These are phyloP conservation scores for Suaeda aralocaspica DNA, from an alignment of 148 eudicot genomes.

Conservation along the genomic window DNA sequence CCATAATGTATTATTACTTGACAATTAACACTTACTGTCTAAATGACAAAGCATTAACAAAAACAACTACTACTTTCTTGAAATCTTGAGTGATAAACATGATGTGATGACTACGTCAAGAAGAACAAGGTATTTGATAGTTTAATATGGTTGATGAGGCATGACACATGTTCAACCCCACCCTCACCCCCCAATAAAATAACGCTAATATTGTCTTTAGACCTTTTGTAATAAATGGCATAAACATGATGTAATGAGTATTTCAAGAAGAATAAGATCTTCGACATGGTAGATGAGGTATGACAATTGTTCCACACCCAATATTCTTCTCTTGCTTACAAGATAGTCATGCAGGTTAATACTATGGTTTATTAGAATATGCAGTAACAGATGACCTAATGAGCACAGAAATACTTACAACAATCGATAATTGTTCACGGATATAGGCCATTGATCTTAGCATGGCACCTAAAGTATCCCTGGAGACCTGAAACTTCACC, in stretches of 20 bases:
- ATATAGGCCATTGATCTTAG: constrained; percentile 92
- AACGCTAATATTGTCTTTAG: no score
- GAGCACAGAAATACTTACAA: constrained; percentile 35
- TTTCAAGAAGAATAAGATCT: neutral
- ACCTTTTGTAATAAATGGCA: neutral
- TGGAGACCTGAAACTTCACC: constrained; percentile 87
- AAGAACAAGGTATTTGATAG: no score
- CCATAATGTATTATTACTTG: no score
- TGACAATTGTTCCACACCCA: neutral
- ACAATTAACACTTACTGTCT: no score
- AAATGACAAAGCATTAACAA: no score
- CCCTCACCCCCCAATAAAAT: no score
- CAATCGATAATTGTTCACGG: constrained; percentile 65
- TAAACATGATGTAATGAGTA: neutral
- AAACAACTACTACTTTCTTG: no score
- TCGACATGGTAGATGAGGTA: neutral
- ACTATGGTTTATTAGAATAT: no score
- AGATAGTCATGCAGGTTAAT: neutral
- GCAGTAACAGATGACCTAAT: neutral
- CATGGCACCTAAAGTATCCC: constrained; percentile 91
- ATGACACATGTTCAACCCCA: no score
- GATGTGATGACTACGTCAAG: no score
- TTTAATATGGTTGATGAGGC: no score
- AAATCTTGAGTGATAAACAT: no score
- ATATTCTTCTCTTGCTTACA: neutral